Conservation (phyloP, 441 rosid genomes). For the Brassica balearica region DNA sequence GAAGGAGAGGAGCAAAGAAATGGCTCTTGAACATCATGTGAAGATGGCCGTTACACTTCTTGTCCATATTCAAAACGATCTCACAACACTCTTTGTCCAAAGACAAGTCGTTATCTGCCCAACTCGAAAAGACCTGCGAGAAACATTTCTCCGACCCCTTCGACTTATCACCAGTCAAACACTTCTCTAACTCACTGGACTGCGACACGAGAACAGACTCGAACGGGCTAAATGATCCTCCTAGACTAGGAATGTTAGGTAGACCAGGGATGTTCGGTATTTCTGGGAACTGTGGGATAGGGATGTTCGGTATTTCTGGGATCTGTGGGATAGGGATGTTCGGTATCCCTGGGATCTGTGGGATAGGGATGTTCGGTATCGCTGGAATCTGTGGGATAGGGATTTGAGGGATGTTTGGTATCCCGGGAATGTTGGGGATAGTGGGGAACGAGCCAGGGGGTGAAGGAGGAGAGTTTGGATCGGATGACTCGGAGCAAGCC, state of each 20-base stretch:
- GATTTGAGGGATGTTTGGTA: constrained; percentile 11
- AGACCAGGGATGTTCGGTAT: constrained; percentile 20
- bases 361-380: constrained; percentile 15
- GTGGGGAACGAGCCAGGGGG: constrained; percentile 31
- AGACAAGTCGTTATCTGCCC: constrained; percentile 37
- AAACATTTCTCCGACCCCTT: constrained; percentile 36
- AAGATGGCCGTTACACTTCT: constrained; percentile 28
- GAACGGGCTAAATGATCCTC: not conserved
- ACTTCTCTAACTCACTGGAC: constrained; percentile 32
- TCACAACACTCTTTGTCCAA: constrained; percentile 46
- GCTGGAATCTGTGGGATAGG: constrained; percentile 9
- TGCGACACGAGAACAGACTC: constrained; percentile 36
- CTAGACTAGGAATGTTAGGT: not conserved
- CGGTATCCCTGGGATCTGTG: constrained; percentile 15
- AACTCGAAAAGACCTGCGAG: constrained; percentile 42
- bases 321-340: constrained; percentile 3
- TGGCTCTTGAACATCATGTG: constrained; percentile 42
- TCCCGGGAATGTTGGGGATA: constrained; percentile 6
- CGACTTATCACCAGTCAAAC: constrained; percentile 30
- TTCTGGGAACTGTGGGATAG: constrained; percentile 5
- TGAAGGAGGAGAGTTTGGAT: constrained; percentile 39
- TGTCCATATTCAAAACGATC: constrained; percentile 35
- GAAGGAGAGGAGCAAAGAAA: constrained; percentile 46
- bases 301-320: constrained; percentile 15
- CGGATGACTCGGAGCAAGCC: constrained; percentile 34